A percentile compares a stretch with the other conserved stretches of the same genome.
Evolutionary conservation across 2,329 filamentous ascomycete genomes (phyloP).

Genomic region (Colletotrichum spinosum): DNA sequence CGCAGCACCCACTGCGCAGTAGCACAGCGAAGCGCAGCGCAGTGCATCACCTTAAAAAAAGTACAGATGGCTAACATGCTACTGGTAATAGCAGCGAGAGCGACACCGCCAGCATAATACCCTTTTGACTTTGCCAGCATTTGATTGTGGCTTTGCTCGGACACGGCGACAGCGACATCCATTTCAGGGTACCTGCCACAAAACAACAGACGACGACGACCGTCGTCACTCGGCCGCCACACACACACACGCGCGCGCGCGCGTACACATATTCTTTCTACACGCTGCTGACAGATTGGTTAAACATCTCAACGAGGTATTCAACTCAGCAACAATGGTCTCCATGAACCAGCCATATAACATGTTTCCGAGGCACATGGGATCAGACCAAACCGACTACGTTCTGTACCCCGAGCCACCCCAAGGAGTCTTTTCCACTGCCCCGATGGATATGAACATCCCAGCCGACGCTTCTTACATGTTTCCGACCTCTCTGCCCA

Average conservation of each 20-base stretch:
- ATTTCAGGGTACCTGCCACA: background rate
- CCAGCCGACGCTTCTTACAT: slow-evolving; percentile 58
- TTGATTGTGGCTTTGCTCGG: slow-evolving; percentile 35
- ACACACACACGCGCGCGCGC: too few species aligned
- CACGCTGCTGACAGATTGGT: background rate
- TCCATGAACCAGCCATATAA: slow-evolving; percentile 42
- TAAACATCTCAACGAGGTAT: slow-evolving; percentile 2
- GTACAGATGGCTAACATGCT: slow-evolving; percentile 30
- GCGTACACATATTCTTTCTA: too few species aligned
- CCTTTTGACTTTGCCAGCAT: background rate
- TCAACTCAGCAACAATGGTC: slow-evolving; percentile 37
- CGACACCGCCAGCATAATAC: slow-evolving; percentile 11
- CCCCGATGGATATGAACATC: slow-evolving; percentile 61
- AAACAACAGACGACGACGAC: too few species aligned
- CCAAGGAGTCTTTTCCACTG: slow-evolving; percentile 53
- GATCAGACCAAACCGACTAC: slow-evolving; percentile 52
- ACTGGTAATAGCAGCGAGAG: slow-evolving; percentile 26
- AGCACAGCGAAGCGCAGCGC: slow-evolving; percentile 15
- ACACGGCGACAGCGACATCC: slow-evolving; percentile 19
- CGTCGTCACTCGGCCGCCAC: too few species aligned
- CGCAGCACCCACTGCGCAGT: slow-evolving; percentile 21
- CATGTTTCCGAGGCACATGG: slow-evolving; percentile 42
- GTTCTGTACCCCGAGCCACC: slow-evolving; percentile 60
- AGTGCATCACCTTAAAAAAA: slow-evolving; percentile 11
- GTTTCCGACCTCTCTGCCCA: slow-evolving; percentile 56